Evolutionary conservation across 192 early-diverging fungal genomes (phyloP).

Genomic region (Rhizoclosmatium sp.): DNA sequence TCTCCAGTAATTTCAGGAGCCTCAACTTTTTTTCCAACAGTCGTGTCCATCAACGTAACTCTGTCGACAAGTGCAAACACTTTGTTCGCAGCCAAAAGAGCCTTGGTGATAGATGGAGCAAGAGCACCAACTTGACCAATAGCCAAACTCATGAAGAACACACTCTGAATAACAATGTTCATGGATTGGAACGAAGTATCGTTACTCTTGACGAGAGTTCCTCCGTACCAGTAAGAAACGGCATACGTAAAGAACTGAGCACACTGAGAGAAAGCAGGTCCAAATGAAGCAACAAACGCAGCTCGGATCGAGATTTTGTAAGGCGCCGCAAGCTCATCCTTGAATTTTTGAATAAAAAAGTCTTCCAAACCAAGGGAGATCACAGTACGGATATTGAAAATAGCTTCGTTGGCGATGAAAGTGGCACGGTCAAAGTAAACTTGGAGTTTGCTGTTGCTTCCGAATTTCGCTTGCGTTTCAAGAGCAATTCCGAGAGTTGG

Average conservation of each 20-base stretch:
- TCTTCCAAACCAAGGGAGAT: conserved; percentile 78
- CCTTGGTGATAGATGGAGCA: conserved; percentile 57
- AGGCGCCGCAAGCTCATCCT: conserved; percentile 67
- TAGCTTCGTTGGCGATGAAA: conserved; percentile 85
- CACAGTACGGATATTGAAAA: conserved; percentile 87
- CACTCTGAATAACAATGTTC: conserved; percentile 58
- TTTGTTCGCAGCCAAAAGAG: conserved; percentile 49
- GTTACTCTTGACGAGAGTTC: conserved; percentile 40
- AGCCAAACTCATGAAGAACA: conserved; percentile 52
- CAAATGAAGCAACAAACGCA: conserved; percentile 69
- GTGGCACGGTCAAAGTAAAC: conserved; percentile 79
- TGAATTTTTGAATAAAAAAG: conserved; percentile 73
- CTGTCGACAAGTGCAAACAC: conserved; percentile 52
- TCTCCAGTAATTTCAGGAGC: conserved; percentile 39
- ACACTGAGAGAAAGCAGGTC: conserved; percentile 80
- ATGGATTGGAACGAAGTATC: conserved; percentile 53
- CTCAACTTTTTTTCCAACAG: conserved; percentile 46
- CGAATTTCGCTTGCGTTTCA: conserved; percentile 36
- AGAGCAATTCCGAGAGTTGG: conserved; percentile 40
- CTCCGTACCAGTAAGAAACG: conserved; percentile 58
- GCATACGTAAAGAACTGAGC: conserved; percentile 79
- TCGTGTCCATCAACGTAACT: conserved; percentile 51
- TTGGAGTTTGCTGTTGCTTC: conserved; percentile 58
- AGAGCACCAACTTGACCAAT: conserved; percentile 52
- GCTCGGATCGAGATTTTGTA: conserved; percentile 69